Conservation (phyloP, 495 filamentous ascomycete species). For the Hypomontagnella submonticulosa region DNA sequence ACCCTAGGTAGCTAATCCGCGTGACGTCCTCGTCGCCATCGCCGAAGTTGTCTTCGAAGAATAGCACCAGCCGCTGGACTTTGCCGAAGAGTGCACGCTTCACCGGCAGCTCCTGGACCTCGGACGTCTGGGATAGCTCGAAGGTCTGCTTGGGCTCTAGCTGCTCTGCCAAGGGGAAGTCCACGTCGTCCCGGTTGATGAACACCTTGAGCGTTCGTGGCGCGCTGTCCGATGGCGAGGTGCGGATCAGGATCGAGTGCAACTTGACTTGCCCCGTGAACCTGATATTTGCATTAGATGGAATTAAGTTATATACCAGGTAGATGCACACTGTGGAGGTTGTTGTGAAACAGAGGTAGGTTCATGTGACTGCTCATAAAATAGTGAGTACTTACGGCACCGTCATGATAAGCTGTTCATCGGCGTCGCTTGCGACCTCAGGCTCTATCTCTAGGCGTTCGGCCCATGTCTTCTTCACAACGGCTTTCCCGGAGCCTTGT, state of each 20-base stretch:
- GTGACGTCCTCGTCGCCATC: constrained; percentile 80
- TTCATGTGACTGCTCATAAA: constrained; percentile 17
- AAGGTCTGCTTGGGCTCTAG: constrained; percentile 78
- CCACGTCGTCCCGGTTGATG: constrained; percentile 85
- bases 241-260: constrained; percentile 85
- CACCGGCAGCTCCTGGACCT: constrained; percentile 85
- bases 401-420: constrained; percentile 92
- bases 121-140: constrained; percentile 78
- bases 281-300: constrained; percentile 59
- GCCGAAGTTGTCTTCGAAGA: constrained; percentile 80
- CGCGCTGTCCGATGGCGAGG: constrained; percentile 73
- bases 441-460: constrained; percentile 76
- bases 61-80: constrained; percentile 78
- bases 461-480: constrained; percentile 91
- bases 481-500: constrained; percentile 72
- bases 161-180: constrained; percentile 80
- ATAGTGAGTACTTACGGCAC: constrained; percentile 75
- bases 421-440: constrained; percentile 83
- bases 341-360: constrained; percentile 7
- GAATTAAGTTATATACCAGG: constrained; percentile 8
- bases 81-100: constrained; percentile 90
- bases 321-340: not conserved
- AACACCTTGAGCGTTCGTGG: constrained; percentile 85
- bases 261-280: constrained; percentile 95
- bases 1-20: constrained; percentile 83